phyloP scores from a whole-genome alignment of 176 grass and related monocot genomes.

The Pharus latifolius region DNA sequence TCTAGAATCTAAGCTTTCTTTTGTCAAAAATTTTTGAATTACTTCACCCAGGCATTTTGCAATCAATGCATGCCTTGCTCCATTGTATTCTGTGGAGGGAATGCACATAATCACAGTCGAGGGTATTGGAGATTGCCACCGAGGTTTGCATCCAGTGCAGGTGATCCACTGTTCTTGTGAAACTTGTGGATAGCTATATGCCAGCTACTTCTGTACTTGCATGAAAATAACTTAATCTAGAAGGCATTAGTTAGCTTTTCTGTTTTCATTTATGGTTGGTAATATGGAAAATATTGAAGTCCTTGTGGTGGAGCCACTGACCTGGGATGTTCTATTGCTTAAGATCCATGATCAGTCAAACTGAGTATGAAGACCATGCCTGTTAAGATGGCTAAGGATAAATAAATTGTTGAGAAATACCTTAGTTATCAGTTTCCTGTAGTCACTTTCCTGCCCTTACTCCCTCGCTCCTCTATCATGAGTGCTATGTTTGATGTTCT shows the following conservation, averaged over 20 bases:
- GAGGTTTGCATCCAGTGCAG: conserved; percentile 88
- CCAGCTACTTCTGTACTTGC: not conserved
- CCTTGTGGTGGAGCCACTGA: not conserved
- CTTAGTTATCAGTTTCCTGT: not conserved
- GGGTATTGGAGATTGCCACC: conserved; percentile 69
- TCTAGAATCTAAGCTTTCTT: conserved; percentile 1
- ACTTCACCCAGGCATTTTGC: conserved; percentile 73
- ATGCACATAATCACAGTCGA: conserved; percentile 98
- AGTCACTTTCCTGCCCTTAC: not conserved
- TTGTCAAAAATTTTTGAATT: conserved; percentile 11
- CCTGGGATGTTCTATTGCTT: not conserved
- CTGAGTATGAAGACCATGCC: not conserved
- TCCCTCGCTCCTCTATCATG: not conserved
- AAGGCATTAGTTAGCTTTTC: not conserved
- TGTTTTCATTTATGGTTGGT: not conserved
- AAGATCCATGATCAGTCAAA: not conserved
- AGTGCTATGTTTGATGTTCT: not conserved
- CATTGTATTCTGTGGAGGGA: conserved; percentile 92
- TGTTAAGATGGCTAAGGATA: not conserved
- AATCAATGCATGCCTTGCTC: conserved; percentile 94
- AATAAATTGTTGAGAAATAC: not conserved
- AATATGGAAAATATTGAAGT: not conserved
- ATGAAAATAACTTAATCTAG: not conserved
- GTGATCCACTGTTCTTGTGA: conserved; percentile 31
- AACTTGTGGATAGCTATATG: conserved; percentile 7